Conservation (phyloP, 1,284 basidiomycete species). For the Trametes pubescens region DNA sequence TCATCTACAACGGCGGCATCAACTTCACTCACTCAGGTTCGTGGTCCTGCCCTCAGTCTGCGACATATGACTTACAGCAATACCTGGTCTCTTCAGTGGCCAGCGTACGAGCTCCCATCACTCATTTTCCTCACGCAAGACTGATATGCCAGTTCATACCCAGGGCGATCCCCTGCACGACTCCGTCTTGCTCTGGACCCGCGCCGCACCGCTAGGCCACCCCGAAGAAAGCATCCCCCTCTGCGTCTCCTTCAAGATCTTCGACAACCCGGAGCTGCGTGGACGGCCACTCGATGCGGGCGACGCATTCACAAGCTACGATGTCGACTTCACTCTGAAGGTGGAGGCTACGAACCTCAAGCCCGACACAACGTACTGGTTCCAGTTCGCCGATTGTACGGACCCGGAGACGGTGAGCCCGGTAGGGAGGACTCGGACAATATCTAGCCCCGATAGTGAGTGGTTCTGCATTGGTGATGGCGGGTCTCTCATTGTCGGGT, state of each 20-base stretch:
- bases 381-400: slow-evolving; percentile 66
- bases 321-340: slow-evolving; percentile 73
- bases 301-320: slow-evolving; percentile 65
- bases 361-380: slow-evolving; percentile 68
- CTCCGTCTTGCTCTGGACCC: slow-evolving; percentile 71
- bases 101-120: slow-evolving; percentile 31
- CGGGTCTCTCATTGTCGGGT: slow-evolving; percentile 4
- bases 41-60: slow-evolving; percentile 12
- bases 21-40: slow-evolving; percentile 64
- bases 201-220: slow-evolving; percentile 56
- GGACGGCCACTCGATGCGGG: slow-evolving; percentile 55
- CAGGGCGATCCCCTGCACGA: slow-evolving; percentile 68
- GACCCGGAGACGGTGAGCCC: slow-evolving; percentile 55
- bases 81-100: too few relatives aligned
- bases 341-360: slow-evolving; percentile 63
- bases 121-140: not conserved
- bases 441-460: slow-evolving; percentile 56
- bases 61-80: too few relatives aligned
- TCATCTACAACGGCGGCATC: slow-evolving; percentile 60
- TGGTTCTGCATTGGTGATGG: not conserved
- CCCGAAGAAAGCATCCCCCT: slow-evolving; percentile 62
- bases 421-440: slow-evolving; percentile 58
- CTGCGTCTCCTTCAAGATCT: slow-evolving; percentile 64
- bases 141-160: slow-evolving; percentile 21
- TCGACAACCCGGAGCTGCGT: slow-evolving; percentile 46